Evolutionary conservation across 768 basidiomycete genomes (phyloP).

Genomic region (Lentinula guzmanii): DNA sequence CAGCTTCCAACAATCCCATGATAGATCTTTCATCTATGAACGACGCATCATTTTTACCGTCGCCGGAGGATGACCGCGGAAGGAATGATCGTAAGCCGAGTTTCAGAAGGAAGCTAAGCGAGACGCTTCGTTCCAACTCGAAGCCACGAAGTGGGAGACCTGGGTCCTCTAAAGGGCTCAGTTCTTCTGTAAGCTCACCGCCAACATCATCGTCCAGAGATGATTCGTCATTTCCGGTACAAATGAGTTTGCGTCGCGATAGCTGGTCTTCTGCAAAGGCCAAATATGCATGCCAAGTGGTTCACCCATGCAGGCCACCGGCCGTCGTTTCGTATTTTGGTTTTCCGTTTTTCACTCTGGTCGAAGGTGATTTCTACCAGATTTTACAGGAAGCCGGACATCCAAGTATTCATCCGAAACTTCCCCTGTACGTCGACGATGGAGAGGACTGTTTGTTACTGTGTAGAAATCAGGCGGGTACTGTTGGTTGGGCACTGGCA

Average conservation of each 20-base stretch:
- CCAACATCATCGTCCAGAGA: not conserved
- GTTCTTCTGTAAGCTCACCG: not conserved
- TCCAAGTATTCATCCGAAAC: conserved; percentile 63
- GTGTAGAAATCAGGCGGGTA: conserved; percentile 48
- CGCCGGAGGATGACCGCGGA: conserved; percentile 17
- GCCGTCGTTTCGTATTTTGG: conserved; percentile 59
- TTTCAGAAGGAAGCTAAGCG: conserved; percentile 21
- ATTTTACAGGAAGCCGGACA: conserved; percentile 76
- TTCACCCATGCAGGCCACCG: conserved; percentile 66
- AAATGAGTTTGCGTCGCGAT: conserved; percentile 2
- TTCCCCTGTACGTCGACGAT: conserved; percentile 73
- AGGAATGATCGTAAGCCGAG: conserved; percentile 20
- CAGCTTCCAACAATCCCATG: not conserved
- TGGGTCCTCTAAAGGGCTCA: conserved; percentile 4
- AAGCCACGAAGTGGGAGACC: conserved; percentile 8
- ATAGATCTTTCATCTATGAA: conserved; percentile 5
- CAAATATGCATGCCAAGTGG: conserved; percentile 61
- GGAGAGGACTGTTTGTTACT: conserved; percentile 76
- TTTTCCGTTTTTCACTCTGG: conserved; percentile 73
- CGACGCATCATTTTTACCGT: not conserved
- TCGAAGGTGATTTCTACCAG: conserved; percentile 54
- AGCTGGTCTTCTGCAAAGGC: conserved; percentile 43
- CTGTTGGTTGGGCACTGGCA: conserved; percentile 76
- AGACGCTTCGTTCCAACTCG: conserved; percentile 16
- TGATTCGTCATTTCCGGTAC: not conserved